A percentile compares a stretch with the other conserved stretches of the same genome.
Evolutionary conservation across 371 early-diverging fungal species (phyloP).

Genomic region (Syncephalastrum monosporum): DNA sequence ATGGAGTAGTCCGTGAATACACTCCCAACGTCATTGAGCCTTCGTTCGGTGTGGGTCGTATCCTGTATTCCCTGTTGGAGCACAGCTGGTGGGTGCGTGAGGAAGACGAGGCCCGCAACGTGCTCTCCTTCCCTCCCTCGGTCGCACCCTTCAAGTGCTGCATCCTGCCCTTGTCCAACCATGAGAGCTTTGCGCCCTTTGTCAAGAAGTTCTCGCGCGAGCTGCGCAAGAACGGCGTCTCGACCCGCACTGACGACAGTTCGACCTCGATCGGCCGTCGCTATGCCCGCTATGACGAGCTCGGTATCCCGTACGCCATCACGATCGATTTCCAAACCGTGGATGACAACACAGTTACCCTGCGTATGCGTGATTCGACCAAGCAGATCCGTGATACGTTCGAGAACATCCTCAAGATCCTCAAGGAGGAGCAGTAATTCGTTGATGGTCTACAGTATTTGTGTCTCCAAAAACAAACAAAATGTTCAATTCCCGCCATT

Average conservation of each 20-base stretch:
- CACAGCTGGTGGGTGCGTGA: constrained; percentile 95
- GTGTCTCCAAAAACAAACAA: background rate
- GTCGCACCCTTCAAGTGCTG: constrained; percentile 97
- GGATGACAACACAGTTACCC: constrained; percentile 91
- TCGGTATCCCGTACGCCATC: constrained; percentile 98
- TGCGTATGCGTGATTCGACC: constrained; percentile 97
- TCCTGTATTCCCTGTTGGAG: constrained; percentile 97
- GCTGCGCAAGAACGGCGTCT: constrained; percentile 46
- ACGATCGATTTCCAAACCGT: constrained; percentile 99
- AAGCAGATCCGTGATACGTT: constrained; percentile 91
- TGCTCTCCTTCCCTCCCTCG: constrained; percentile 87
- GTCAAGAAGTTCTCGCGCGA: constrained; percentile 58
- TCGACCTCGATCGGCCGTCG: constrained; percentile 96
- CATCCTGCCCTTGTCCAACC: constrained; percentile 86
- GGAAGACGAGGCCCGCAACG: constrained; percentile 87
- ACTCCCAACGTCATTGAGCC: constrained; percentile 99
- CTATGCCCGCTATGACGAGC: constrained; percentile 98
- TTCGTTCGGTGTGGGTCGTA: constrained; percentile 99
- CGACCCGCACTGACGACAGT: constrained; percentile 87
- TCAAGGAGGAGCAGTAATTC: constrained; percentile 41
- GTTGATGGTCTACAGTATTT: background rate
- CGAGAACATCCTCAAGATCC: constrained; percentile 68
- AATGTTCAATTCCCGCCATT: too few relatives aligned
- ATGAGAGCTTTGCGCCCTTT: constrained; percentile 73
- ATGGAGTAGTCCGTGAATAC: constrained; percentile 85